Conservation (phyloP, 2,329 filamentous ascomycete genomes). For the Calycina herbarum region DNA sequence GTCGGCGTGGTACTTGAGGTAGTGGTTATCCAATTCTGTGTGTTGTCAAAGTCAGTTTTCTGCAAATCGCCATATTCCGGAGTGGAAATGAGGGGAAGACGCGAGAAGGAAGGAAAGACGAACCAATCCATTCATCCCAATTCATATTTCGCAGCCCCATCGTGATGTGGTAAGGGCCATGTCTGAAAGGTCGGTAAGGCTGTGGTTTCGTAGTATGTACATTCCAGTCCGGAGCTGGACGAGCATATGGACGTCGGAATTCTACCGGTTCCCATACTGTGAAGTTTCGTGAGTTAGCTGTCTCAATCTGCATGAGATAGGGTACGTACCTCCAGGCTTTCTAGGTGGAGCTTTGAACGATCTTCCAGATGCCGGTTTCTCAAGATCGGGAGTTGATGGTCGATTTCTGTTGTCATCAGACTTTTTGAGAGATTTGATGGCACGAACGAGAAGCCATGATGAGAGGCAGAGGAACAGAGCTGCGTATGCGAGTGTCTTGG, state of each 20-base stretch:
- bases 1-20: conserved; percentile 67
- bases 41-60: conserved; percentile 19
- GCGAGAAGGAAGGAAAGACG: neutral
- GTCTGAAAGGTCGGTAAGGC: conserved; percentile 38
- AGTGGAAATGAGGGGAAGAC: neutral
- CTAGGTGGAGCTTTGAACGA: conserved; percentile 33
- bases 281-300: neutral
- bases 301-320: neutral
- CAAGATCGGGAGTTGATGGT: conserved; percentile 34
- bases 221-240: conserved; percentile 34
- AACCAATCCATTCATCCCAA: conserved; percentile 40
- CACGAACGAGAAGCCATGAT: conserved; percentile 29
- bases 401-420: conserved; percentile 17
- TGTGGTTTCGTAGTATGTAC: conserved; percentile 36
- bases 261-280: conserved; percentile 37
- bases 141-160: conserved; percentile 39
- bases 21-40: conserved; percentile 76
- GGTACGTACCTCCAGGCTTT: conserved; percentile 33
- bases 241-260: conserved; percentile 35
- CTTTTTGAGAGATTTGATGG: conserved; percentile 27
- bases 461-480: conserved; percentile 19
- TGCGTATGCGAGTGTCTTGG: conserved; percentile 28
- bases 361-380: conserved; percentile 29
- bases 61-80: neutral
- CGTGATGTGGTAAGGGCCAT: conserved; percentile 38